Conservation (phyloP, 2,329 filamentous ascomycete genomes). For the Paecilomyces formosus region DNA sequence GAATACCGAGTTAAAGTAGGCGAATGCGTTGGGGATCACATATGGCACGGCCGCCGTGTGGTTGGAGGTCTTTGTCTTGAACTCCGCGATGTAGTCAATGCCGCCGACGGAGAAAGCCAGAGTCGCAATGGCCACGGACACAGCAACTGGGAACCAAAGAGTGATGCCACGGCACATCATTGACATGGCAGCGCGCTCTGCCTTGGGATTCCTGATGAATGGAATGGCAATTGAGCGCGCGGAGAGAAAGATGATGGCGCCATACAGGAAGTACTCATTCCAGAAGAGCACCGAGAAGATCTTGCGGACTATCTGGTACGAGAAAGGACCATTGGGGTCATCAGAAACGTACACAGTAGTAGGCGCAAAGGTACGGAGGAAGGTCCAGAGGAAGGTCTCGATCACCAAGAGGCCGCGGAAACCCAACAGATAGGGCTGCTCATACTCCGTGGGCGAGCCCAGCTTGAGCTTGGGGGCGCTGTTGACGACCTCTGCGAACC, state of each 20-base stretch:
- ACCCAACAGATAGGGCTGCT: constrained; percentile 29
- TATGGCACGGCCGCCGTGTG: constrained; percentile 24
- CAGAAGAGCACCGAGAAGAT: constrained; percentile 39
- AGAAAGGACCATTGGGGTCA: constrained; percentile 26
- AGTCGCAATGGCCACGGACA: constrained; percentile 33
- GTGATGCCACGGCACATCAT: constrained; percentile 36
- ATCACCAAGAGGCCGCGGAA: constrained; percentile 37
- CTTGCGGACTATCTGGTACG: constrained; percentile 37
- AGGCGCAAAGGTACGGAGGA: constrained; percentile 41
- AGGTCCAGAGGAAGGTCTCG: constrained; percentile 38
- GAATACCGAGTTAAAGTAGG: constrained; percentile 41
- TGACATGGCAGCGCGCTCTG: constrained; percentile 28
- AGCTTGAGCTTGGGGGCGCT: not conserved
- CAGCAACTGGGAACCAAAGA: constrained; percentile 34
- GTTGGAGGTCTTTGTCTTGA: constrained; percentile 31
- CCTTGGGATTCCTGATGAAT: constrained; percentile 31
- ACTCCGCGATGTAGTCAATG: constrained; percentile 28
- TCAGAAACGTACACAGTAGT: constrained; percentile 29
- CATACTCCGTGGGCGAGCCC: not conserved
- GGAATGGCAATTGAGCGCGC: constrained; percentile 36
- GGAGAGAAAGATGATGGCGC: constrained; percentile 40
- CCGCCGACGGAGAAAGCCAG: constrained; percentile 26
- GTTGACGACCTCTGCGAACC: not conserved
- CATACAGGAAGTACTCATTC: constrained; percentile 40
- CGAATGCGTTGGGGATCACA: constrained; percentile 29